Conservation (phyloP, 495 filamentous ascomycete species). For the Hypoxylon fuscum region DNA sequence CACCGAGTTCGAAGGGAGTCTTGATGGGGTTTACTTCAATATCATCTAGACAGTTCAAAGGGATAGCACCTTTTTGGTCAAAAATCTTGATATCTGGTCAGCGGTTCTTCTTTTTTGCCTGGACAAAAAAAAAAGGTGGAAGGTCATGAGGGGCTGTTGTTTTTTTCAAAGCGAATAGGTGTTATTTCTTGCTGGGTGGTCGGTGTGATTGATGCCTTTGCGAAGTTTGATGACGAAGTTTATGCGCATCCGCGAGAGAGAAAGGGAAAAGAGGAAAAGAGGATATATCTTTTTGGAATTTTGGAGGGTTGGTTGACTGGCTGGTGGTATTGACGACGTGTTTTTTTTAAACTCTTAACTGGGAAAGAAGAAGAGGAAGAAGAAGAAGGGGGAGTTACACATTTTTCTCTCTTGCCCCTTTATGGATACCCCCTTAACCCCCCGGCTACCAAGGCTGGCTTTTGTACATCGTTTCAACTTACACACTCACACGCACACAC, state of each 20-base stretch:
- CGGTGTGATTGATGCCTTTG: not conserved
- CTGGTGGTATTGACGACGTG: too few species aligned
- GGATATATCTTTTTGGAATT: not conserved
- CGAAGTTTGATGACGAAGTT: not conserved
- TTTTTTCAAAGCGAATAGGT: not conserved
- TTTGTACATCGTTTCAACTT: too few species aligned
- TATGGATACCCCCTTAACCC: constrained; percentile 33
- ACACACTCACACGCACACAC: too few species aligned
- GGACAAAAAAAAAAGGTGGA: not conserved
- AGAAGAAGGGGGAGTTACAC: constrained; percentile 22
- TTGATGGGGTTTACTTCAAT: not conserved
- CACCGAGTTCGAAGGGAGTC: constrained; percentile 5
- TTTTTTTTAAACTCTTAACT: too few species aligned
- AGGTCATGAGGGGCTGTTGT: not conserved
- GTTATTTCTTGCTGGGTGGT: not conserved
- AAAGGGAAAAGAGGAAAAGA: not conserved
- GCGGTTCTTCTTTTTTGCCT: too few species aligned
- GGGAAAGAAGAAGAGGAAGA: constrained; percentile 5
- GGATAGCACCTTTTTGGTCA: too few species aligned
- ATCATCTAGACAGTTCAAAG: too few species aligned
- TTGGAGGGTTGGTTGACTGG: not conserved
- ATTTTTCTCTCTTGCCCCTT: constrained; percentile 9
- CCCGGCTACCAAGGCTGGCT: constrained; percentile 1
- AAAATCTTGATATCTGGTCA: too few species aligned
- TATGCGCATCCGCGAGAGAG: not conserved